Conservation (phyloP, 495 filamentous ascomycete species). For the Delitschia confertaspora region DNA sequence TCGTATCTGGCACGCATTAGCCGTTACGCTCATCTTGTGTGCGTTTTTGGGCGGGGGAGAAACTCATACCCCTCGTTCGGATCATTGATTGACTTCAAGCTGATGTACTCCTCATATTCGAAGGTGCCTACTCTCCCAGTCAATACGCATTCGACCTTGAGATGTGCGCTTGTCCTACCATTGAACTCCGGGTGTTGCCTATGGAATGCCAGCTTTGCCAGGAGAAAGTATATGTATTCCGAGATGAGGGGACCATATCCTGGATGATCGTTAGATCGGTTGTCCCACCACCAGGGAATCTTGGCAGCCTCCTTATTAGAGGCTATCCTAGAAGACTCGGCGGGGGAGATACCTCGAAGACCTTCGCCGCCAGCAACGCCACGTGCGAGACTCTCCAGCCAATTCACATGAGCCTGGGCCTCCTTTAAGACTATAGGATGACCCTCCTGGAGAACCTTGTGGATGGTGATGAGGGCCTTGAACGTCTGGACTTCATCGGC, state of each 20-base stretch:
- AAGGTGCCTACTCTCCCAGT: constrained; percentile 57
- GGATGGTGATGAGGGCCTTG: constrained; percentile 51
- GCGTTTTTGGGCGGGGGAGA: too few species aligned
- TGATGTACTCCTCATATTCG: constrained; percentile 98
- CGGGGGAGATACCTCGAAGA: constrained; percentile 70
- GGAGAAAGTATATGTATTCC: constrained; percentile 91
- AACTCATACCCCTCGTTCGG: constrained; percentile 74
- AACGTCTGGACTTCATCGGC: constrained; percentile 69
- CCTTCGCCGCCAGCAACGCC: constrained; percentile 72
- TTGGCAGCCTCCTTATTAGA: too few species aligned
- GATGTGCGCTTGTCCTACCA: constrained; percentile 44
- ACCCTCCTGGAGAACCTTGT: constrained; percentile 95
- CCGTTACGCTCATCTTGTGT: too few species aligned
- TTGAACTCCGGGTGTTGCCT: constrained; percentile 97
- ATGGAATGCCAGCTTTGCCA: constrained; percentile 89
- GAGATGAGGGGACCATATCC: constrained; percentile 87
- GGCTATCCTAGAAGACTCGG: too few species aligned
- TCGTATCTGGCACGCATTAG: constrained; percentile 55
- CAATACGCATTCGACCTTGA: not conserved
- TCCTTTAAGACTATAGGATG: constrained; percentile 81
- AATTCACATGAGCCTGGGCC: constrained; percentile 76
- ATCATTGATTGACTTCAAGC: constrained; percentile 94
- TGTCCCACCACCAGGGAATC: too few species aligned
- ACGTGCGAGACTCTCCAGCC: constrained; percentile 87
- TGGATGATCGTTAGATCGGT: constrained; percentile 26